These are phyloP conservation scores for Magnolia sinica DNA, from an alignment of 164 flowering plant genomes.

Conservation along the genomic window DNA sequence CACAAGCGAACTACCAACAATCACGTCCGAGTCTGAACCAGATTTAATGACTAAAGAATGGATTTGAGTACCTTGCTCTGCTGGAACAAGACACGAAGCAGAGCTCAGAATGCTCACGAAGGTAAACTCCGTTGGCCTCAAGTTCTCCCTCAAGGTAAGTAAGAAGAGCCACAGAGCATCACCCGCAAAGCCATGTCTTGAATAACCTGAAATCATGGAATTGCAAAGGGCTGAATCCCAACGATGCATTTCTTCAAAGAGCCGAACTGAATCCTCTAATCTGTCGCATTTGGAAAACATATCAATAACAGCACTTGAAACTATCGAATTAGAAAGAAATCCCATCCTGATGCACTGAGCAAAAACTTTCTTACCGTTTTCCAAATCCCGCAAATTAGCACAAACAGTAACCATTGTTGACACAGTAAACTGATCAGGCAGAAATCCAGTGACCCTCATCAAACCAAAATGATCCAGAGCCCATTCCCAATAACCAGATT, in stretches of 20 bases:
- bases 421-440: slow-evolving; percentile 48
- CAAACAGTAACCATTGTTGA: slow-evolving; percentile 44
- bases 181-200: slow-evolving; percentile 33
- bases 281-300: slow-evolving; percentile 72
- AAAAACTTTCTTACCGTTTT: slow-evolving; percentile 55
- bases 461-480: slow-evolving; percentile 28
- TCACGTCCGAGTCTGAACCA: slow-evolving; percentile 39
- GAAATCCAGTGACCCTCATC: slow-evolving; percentile 28
- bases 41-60: slow-evolving; percentile 50
- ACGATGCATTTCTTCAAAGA: slow-evolving; percentile 39
- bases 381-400: slow-evolving; percentile 40
- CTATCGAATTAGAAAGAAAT: slow-evolving; percentile 50
- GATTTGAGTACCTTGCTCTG: slow-evolving; percentile 46
- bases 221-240: slow-evolving; percentile 51
- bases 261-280: slow-evolving; percentile 44
- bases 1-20: slow-evolving; percentile 56
- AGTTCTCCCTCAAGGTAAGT: slow-evolving; percentile 28
- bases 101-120: slow-evolving; percentile 44
- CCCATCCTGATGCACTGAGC: slow-evolving; percentile 51
- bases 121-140: slow-evolving; percentile 51
- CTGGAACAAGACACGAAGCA: slow-evolving; percentile 24
- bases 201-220: slow-evolving; percentile 58
- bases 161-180: slow-evolving; percentile 44
- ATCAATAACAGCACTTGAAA: slow-evolving; percentile 67
- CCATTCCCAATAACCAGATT: slow-evolving; percentile 24